phyloP scores from a whole-genome alignment of 495 filamentous ascomycete species.

The Aspergillus mulundensis region DNA sequence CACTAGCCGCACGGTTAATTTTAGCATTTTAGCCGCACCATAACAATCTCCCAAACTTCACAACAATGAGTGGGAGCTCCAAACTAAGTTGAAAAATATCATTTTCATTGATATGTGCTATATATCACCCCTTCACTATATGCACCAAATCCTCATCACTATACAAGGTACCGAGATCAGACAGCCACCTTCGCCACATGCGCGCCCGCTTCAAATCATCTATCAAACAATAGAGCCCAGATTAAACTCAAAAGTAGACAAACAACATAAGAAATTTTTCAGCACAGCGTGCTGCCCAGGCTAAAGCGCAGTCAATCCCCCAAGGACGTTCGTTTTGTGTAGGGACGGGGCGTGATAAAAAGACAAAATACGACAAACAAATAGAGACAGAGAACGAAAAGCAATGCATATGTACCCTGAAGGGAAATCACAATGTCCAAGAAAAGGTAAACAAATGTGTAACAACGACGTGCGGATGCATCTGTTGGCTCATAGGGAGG shows the following conservation, averaged over 20 bases:
- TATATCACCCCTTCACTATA: not conserved
- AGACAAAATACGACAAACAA: not conserved
- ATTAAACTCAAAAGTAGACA: slow-evolving; percentile 2
- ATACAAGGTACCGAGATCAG: slow-evolving; percentile 1
- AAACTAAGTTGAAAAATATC: too few species aligned
- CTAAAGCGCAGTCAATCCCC: slow-evolving; percentile 7
- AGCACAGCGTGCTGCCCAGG: not conserved
- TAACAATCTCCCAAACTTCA: too few species aligned
- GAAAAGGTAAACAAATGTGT: not conserved
- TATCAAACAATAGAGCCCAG: slow-evolving; percentile 7
- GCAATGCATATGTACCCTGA: slow-evolving; percentile 15
- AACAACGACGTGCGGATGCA: not conserved
- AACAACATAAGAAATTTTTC: not conserved
- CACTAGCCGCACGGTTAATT: too few species aligned
- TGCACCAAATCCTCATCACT: not conserved
- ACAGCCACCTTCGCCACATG: slow-evolving; percentile 12
- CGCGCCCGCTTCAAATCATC: slow-evolving; percentile 17
- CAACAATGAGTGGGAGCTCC: too few species aligned
- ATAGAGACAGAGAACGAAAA: slow-evolving; percentile 3
- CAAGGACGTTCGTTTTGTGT: slow-evolving; percentile 3
- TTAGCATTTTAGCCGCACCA: too few species aligned
- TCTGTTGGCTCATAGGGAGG: not conserved
- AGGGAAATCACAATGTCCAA: slow-evolving; percentile 9
- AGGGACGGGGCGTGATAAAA: slow-evolving; percentile 2
- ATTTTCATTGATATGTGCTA: not conserved